These are phyloP conservation scores for Diaporthe australafricana DNA, from an alignment of 2,329 filamentous ascomycete species.

Conservation along the genomic window DNA sequence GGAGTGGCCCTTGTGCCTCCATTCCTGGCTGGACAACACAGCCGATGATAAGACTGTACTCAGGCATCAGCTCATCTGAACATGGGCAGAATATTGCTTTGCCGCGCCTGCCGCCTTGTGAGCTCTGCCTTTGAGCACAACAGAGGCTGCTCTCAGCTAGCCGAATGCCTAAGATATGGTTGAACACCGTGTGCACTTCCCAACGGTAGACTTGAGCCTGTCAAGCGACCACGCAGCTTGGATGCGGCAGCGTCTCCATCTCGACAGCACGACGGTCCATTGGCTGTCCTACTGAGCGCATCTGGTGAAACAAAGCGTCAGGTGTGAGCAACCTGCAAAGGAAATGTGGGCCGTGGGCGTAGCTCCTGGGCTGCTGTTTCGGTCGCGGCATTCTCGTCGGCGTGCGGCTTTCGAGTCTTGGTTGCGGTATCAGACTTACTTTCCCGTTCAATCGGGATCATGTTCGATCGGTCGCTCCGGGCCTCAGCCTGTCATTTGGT, in stretches of 20 bases:
- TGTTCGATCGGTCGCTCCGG: not conserved
- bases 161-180: slow-evolving; percentile 15
- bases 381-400: not conserved
- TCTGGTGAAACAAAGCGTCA: slow-evolving; percentile 31
- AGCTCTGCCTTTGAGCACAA: not conserved
- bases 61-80: slow-evolving; percentile 26
- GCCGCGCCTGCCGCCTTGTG: slow-evolving; percentile 26
- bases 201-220: slow-evolving; percentile 1
- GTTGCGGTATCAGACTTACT: not conserved
- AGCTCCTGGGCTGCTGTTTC: not conserved
- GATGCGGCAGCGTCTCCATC: slow-evolving; percentile 31
- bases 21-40: slow-evolving; percentile 16
- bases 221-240: slow-evolving; percentile 21
- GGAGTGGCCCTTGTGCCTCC: slow-evolving; percentile 25
- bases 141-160: slow-evolving; percentile 16
- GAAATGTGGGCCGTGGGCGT: slow-evolving; percentile 23
- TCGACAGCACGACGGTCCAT: slow-evolving; percentile 28
- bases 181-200: slow-evolving; percentile 13
- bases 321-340: slow-evolving; percentile 9
- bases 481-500: not conserved
- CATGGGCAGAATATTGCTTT: slow-evolving; percentile 29
- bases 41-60: slow-evolving; percentile 23
- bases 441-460: not conserved
- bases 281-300: slow-evolving; percentile 26
- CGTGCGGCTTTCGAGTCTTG: not conserved